Base-by-base conservation (phyloP, 202 grass and related monocot genomes). In the Zoysia matrella region DNA sequence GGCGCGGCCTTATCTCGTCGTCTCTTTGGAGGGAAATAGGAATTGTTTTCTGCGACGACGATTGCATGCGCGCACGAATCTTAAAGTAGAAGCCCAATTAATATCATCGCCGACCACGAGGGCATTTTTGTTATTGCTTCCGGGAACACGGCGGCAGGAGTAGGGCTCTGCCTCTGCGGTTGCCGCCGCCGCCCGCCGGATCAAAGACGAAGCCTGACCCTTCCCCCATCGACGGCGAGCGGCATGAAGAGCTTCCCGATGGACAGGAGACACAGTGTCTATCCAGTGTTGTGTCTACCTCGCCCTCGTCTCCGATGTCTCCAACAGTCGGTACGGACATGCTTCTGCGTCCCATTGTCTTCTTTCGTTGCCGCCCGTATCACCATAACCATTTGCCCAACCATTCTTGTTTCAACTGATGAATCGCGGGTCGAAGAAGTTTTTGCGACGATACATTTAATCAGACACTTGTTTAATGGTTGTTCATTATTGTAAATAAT, bases 241-340 rank as follows among this genome's bases (percentile, higher is more conserved):
- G 57, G 2, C 6, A 94, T 91, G 95, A 93, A 75, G 84, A 76
- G 50, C 77, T 94, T 93, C 61, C 79, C 84, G 30, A 80, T 98
- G 52, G n/a, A 60, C 4, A 30, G 76, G 16, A 78, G 62, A 12
- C 77, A 50, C 41, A 88, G 67, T 36, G 30, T 36, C 30, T 36
- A 36, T 36, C 30, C 30, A 36, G 30, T 36, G 30, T 36, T 36
- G 30, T 47, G 57, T 98, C 42, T 89, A 86, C 22, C 75, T 95
- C 11, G 69, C 88, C 52, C 92, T 95, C 69, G 95, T 90, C 86
- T 43, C 86, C 40, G 79, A 95, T 40, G 92, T 91, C 73, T 91
- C 92, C 54, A 98, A 95, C 81, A 91, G 90, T 92, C 73, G 65
- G 95, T 94, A 64, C 4, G 62, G 5, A 12, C 43, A 11, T 61